Base-by-base conservation (phyloP, 2,329 filamentous ascomycete genomes). In the Venturia asperata region DNA sequence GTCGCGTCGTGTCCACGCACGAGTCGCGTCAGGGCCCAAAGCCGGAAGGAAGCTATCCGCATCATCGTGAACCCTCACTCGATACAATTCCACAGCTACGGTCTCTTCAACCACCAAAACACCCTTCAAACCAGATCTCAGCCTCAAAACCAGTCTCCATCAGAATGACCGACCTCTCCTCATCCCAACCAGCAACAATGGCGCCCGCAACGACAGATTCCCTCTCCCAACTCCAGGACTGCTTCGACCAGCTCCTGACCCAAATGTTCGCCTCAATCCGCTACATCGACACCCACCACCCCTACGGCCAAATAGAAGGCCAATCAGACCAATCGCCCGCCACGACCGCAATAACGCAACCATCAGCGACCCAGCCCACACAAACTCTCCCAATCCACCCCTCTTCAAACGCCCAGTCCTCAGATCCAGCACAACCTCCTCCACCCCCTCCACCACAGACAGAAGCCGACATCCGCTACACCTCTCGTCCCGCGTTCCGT, bases 171-270 rank as follows among this genome's bases (percentile, higher is more conserved):
- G 30, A 58, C 15, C 30, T 37, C 27, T 37, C 52, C 47, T 9
- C n/a, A 58, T 37, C 52, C 6, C 52, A 15, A 1, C 52, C 52
- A 34, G 27, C 52, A 4, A 58, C 52, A 52, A 52, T 52, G 47
- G 47, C 52, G 5, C 30, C 42, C 64, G 72, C 49, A 66, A 91
- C 91, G 86, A 83, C 83, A 37, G 91, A 95, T 73, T 82, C 88
- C 68, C 82, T 95, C 66, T 93, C 91, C 1, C 90, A 94, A 75
- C 81, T 94, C 66, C 91, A 95, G 77, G 90, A 94, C 78, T 87
- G 89, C 75, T 85, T 93, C 67, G 90, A 94, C 72, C 86, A 81
- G 78, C 77, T 81, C 45, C 73, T 79, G 24, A 77, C 78, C 49
- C 79, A 80, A 71, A 81, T 82, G 78, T 78, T 77, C 70, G 72